Conservation (phyloP, 2,329 filamentous ascomycete genomes). For the Microthyrium microscopicum region DNA sequence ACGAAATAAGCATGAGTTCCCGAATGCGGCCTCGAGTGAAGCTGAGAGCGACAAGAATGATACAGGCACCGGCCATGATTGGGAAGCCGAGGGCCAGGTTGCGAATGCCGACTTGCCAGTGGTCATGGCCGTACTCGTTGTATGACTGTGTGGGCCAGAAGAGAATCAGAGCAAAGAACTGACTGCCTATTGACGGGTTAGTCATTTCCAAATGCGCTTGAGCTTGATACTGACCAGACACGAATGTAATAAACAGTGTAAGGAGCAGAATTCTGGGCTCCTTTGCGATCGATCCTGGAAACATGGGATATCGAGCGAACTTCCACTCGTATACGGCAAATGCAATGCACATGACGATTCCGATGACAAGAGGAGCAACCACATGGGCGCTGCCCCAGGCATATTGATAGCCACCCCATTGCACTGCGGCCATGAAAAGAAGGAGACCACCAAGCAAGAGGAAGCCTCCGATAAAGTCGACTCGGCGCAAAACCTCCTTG, state of each 20-base stretch:
- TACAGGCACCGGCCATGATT: constrained; percentile 43
- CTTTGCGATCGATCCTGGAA: constrained; percentile 20
- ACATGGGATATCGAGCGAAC: constrained; percentile 27
- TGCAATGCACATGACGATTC: constrained; percentile 20
- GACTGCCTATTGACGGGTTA: constrained; percentile 12
- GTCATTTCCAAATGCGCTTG: not conserved
- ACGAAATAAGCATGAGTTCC: constrained; percentile 41
- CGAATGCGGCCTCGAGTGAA: constrained; percentile 41
- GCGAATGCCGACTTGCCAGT: constrained; percentile 45
- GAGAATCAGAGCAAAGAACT: constrained; percentile 19
- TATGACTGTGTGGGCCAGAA: constrained; percentile 19
- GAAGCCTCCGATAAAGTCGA: constrained; percentile 36
- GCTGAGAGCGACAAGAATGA: constrained; percentile 41
- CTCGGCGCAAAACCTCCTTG: constrained; percentile 25
- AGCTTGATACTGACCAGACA: too few relatives aligned
- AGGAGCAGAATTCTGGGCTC: constrained; percentile 17
- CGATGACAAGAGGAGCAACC: constrained; percentile 25
- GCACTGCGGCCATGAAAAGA: constrained; percentile 33
- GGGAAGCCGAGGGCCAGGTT: constrained; percentile 48
- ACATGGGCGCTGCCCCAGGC: constrained; percentile 23
- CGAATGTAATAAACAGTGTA: constrained; percentile 16
- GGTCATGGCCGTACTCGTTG: constrained; percentile 34
- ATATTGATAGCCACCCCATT: constrained; percentile 22
- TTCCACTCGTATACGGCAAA: constrained; percentile 23
- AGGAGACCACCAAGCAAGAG: constrained; percentile 33